A percentile compares a stretch with the other conserved stretches of the same genome.
phyloP scores from a whole-genome alignment of 148 eudicot genomes.

The Amaranthus hypochondriacus region DNA sequence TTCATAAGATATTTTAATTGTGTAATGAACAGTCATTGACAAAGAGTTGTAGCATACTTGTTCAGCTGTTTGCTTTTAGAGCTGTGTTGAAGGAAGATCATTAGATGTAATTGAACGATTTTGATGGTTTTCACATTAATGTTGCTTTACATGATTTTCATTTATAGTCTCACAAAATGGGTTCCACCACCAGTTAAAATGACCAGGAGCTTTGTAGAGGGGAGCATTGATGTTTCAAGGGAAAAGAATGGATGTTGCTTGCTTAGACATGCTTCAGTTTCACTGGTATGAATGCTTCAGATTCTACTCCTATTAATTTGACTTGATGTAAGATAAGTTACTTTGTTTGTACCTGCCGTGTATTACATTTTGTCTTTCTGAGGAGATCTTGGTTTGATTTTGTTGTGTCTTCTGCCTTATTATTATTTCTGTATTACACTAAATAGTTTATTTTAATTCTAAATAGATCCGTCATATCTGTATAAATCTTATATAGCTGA shows the following conservation, averaged over 20 bases:
- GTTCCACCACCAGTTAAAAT: conserved; percentile 96
- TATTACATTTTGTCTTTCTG: background rate
- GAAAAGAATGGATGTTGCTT: conserved; percentile 90
- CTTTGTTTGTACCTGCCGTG: background rate
- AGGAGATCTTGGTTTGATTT: background rate
- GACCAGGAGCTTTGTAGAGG: conserved; percentile 72
- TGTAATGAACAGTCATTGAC: background rate
- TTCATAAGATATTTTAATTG: background rate
- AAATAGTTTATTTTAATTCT: no score
- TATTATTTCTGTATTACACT: no score
- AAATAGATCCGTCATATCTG: no score
- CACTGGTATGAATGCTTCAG: conserved; percentile 58
- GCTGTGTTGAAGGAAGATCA: background rate
- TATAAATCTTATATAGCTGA: no score
- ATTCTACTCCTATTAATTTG: background rate
- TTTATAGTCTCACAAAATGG: conserved; percentile 92
- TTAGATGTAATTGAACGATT: background rate
- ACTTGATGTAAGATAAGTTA: background rate
- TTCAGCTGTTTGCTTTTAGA: background rate
- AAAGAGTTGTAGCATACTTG: background rate
- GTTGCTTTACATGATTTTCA: background rate
- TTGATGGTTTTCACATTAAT: background rate
- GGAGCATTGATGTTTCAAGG: conserved; percentile 78
- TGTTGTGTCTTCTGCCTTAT: background rate
- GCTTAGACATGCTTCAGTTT: conserved; percentile 97